Evolutionary conservation across 441 rosid species (phyloP).

Genomic region (Gossypium schwendimanii): DNA sequence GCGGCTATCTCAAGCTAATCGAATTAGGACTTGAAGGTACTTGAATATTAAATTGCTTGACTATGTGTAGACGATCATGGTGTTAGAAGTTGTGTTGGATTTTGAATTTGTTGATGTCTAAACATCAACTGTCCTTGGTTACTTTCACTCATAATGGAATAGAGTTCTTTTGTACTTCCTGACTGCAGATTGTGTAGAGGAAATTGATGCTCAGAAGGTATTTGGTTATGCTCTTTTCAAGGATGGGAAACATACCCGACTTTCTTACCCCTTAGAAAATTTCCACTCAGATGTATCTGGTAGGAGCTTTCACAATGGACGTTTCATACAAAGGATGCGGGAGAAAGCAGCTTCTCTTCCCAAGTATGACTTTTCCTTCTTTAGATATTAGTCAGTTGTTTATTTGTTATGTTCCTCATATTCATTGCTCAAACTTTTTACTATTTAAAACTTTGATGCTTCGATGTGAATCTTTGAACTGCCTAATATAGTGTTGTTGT

Average conservation of each 20-base stretch:
- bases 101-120: neutral
- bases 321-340: constrained; percentile 20
- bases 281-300: constrained; percentile 14
- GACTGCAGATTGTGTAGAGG: constrained; percentile 13
- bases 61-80: neutral
- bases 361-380: neutral
- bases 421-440: neutral
- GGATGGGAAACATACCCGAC: constrained; percentile 9
- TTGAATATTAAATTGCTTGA: neutral
- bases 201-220: constrained; percentile 15
- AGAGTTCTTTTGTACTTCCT: neutral
- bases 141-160: neutral
- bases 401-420: neutral
- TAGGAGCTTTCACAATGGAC: constrained; percentile 18
- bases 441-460: neutral
- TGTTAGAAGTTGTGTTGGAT: neutral
- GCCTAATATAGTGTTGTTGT: neutral
- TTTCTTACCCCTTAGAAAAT: constrained; percentile 12
- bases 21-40: constrained; percentile 16
- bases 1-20: constrained; percentile 17
- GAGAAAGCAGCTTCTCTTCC: constrained; percentile 13
- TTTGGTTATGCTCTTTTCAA: constrained; percentile 20
- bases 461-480: neutral
- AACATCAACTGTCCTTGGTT: neutral
- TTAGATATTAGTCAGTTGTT: neutral